These are phyloP conservation scores for Colletotrichum sp. DNA, from an alignment of 2,329 filamentous ascomycete genomes.

Conservation along the genomic window DNA sequence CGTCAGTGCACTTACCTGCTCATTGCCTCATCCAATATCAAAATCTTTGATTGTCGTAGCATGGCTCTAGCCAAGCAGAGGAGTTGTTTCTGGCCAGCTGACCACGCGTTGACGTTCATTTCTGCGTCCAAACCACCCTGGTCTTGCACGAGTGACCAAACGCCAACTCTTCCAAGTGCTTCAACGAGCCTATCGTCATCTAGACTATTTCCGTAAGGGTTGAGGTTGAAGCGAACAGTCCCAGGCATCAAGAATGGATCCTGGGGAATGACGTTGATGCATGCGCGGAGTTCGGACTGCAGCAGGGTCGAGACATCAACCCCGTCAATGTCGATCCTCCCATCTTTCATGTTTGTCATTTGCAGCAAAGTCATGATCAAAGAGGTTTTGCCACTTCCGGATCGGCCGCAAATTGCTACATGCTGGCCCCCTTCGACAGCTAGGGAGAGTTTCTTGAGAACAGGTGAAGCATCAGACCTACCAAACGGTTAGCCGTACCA, in stretches of 20 bases:
- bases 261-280: conserved; percentile 2
- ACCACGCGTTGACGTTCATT: neutral
- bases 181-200: neutral
- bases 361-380: neutral
- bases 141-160: neutral
- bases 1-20: neutral
- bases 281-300: neutral
- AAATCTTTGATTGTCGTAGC: neutral
- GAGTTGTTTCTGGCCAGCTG: conserved; percentile 7
- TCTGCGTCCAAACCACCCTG: neutral
- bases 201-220: neutral
- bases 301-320: neutral
- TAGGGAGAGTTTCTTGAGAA: neutral
- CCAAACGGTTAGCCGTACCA: neutral
- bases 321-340: neutral
- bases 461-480: neutral
- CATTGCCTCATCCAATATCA: conserved; percentile 8
- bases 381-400: conserved; percentile 7
- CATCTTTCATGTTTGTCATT: neutral
- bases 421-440: neutral
- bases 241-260: neutral
- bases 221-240: neutral
- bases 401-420: neutral
- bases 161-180: neutral
- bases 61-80: conserved; percentile 1